Evolutionary conservation across 768 basidiomycete genomes (phyloP), one percentile per base, ranked within the genome.

Genomic region (Amanita phalloides): DNA sequence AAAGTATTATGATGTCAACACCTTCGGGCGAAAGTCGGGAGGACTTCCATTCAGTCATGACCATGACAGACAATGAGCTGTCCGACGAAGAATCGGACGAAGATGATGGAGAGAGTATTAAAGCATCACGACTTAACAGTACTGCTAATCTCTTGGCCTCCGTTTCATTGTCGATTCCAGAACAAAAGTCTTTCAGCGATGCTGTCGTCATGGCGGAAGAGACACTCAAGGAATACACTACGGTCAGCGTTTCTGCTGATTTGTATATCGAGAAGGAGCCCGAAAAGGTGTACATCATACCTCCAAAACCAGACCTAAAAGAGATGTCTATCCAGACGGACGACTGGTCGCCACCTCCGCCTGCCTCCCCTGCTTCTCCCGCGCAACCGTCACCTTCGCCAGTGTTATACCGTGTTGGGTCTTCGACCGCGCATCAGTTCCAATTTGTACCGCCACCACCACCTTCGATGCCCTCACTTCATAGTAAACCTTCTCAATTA

Each of bases 311-410:
- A 0, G 82, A 87, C 57, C 66, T 78, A 30, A 81, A 72, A 61
- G 89, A 92, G 58, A 86, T 81, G 54, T 85, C 81, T 3, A 80
- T 83, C 32, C 89, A 92, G 68, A 91, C 89, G 1, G 90, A 92
- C 55, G 74, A 75, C 46, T 86, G 82, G 84, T 67, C 62, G 11
- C 78, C 78, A 9, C 70, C 74, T 7, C 62, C 69, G 3, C 53
- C 64, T 1, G 53, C 64, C 0, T 54, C 64, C 9, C 57, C 68
- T 6, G 51, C 62, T 14, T 49, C 61, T 6, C 47, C 62, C 20
- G 4, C 23, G 13, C n/a, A 41, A 13, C 41, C 41, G 11, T 4
- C 10, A 32, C 32, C 32, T 46, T 63, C 69, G 3, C 63, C 71
- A 26, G 66, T 72, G 10, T 68, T 83, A 21, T 84, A 78, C 63